Percentiles rank a stretch among this genome's conserved stretches.
Conservation (phyloP, 2,329 filamentous ascomycete species). For the Trichoderma sp. region DNA sequence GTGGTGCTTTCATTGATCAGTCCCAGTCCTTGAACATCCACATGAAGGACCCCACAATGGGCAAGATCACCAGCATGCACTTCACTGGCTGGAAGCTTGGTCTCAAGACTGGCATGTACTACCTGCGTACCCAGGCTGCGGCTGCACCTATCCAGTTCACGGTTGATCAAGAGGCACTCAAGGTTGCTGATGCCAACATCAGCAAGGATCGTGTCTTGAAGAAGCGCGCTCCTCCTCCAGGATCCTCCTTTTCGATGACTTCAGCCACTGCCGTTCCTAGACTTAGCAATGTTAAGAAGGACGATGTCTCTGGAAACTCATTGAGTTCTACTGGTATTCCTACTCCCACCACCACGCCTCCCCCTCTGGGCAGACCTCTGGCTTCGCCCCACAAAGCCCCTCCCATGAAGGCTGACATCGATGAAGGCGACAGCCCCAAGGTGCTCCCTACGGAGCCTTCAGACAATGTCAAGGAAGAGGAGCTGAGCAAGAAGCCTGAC, state of each 20-base stretch:
- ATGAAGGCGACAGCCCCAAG: constrained; percentile 79
- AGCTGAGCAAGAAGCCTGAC: constrained; percentile 54
- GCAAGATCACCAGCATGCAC: constrained; percentile 99
- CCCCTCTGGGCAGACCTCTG: constrained; percentile 53
- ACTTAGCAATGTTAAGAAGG: constrained; percentile 66
- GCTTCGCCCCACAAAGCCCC: constrained; percentile 65
- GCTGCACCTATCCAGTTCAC: constrained; percentile 98
- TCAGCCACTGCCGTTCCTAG: constrained; percentile 67
- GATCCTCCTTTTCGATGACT: constrained; percentile 57
- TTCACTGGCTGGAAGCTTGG: constrained; percentile 99
- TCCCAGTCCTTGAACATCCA: constrained; percentile 99
- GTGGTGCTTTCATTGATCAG: constrained; percentile 98
- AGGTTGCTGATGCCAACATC: constrained; percentile 80
- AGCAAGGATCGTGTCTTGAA: constrained; percentile 66
- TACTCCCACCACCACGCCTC: constrained; percentile 71
- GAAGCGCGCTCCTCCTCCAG: constrained; percentile 68
- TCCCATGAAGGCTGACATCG: constrained; percentile 75
- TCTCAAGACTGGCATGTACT: constrained; percentile 99
- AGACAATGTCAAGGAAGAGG: constrained; percentile 65
- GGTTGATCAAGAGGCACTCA: constrained; percentile 93
- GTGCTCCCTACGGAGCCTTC: constrained; percentile 73
- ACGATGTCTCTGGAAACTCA: constrained; percentile 45
- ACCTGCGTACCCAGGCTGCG: constrained; percentile 95
- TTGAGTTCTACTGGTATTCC: constrained; percentile 62
- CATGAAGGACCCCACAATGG: constrained; percentile 99